Evolutionary conservation across 73 alveolate species (phyloP).

Genomic region (Paramecium pentaurelia): DNA sequence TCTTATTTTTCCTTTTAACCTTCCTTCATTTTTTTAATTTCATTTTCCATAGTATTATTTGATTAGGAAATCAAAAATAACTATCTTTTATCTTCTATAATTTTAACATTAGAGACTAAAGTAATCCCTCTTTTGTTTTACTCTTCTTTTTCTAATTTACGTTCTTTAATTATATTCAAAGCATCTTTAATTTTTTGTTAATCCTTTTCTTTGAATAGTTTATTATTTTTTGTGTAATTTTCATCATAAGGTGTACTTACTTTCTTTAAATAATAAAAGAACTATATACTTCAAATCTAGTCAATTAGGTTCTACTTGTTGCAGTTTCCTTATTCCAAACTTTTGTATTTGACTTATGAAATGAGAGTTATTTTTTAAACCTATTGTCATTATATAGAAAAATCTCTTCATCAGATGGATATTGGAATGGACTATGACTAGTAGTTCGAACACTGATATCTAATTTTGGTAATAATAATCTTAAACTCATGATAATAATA

Average conservation of each 20-base stretch:
- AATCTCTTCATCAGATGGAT: background rate
- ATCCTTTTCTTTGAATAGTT: background rate
- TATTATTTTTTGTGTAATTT: background rate
- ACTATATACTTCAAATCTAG: background rate
- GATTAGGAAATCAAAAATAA: background rate
- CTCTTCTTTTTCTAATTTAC: background rate
- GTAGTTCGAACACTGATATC: background rate
- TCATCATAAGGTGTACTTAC: background rate
- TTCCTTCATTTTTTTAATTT: background rate
- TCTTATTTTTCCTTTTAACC: background rate
- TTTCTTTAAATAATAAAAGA: background rate
- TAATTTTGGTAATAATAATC: background rate
- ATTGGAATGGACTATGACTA: background rate
- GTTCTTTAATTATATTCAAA: background rate
- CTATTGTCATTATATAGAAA: background rate
- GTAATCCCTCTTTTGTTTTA: background rate
- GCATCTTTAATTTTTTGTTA: background rate
- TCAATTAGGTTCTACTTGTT: background rate
- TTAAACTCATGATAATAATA: background rate
- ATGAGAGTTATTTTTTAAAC: background rate
- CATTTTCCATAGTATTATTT: background rate
- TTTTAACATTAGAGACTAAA: background rate
- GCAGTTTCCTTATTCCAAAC: conserved; percentile 14
- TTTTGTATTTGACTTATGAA: background rate
- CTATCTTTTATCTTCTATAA: background rate